A percentile compares a stretch with the other conserved stretches of the same genome.
These are phyloP conservation scores for Coprinellus micaceus DNA, from an alignment of 768 basidiomycete species.

Conservation along the genomic window DNA sequence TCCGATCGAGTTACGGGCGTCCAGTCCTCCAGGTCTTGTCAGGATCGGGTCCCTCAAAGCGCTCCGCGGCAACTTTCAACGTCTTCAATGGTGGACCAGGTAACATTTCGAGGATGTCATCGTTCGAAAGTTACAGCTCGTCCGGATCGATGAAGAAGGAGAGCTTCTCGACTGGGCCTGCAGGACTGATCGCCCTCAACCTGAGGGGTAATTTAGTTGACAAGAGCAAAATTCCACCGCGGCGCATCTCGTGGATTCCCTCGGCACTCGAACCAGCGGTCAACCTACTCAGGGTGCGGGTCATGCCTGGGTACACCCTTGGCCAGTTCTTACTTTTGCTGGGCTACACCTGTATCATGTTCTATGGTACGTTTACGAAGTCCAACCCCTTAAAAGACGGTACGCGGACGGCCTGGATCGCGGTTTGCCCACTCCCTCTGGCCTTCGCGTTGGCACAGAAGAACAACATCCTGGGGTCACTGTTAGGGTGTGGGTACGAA, in stretches of 20 bases:
- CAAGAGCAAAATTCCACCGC: too few relatives aligned
- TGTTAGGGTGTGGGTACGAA: slow-evolving; percentile 65
- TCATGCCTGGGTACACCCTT: slow-evolving; percentile 48
- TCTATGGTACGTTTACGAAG: slow-evolving; percentile 47
- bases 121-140: too few relatives aligned
- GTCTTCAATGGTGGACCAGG: too few relatives aligned
- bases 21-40: slow-evolving; percentile 46
- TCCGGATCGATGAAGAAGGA: too few relatives aligned
- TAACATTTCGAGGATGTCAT: too few relatives aligned
- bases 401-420: slow-evolving; percentile 48
- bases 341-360: slow-evolving; percentile 43
- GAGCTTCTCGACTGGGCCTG: too few relatives aligned
- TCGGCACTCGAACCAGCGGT: slow-evolving; percentile 43
- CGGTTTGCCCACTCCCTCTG: slow-evolving; percentile 59
- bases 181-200: too few relatives aligned
- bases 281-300: slow-evolving; percentile 34
- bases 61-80: too few relatives aligned
- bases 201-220: too few relatives aligned
- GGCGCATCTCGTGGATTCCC: slow-evolving; percentile 12
- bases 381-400: slow-evolving; percentile 51
- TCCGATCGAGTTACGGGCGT: slow-evolving; percentile 53
- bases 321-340: slow-evolving; percentile 43
- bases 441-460: slow-evolving; percentile 64
- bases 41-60: slow-evolving; percentile 4
- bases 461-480: slow-evolving; percentile 56